phyloP scores from a whole-genome alignment of 345 rosid genomes.

The Salix purpurea region DNA sequence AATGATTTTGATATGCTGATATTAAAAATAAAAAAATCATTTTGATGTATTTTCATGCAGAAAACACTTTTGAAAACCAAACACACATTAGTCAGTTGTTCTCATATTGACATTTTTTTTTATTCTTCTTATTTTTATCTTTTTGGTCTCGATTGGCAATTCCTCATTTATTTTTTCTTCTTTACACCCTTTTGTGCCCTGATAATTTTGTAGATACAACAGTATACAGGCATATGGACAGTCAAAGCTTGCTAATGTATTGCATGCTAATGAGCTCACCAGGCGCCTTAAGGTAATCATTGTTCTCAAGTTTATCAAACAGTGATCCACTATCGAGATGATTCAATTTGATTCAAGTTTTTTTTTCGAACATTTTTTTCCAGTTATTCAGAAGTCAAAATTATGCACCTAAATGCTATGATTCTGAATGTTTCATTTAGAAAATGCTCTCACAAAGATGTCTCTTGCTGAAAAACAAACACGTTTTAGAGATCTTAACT shows the following conservation, averaged over 20 bases:
- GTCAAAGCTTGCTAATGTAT: constrained; percentile 67
- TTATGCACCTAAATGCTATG: background rate
- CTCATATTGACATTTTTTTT: background rate
- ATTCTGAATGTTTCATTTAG: background rate
- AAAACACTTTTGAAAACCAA: too few species aligned
- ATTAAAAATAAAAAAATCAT: too few species aligned
- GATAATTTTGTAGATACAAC: constrained; percentile 36
- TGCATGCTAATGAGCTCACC: constrained; percentile 82
- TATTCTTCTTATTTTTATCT: too few species aligned
- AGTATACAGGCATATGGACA: constrained; percentile 47
- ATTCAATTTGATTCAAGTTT: background rate
- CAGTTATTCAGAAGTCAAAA: background rate
- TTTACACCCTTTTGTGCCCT: background rate
- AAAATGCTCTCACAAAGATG: background rate
- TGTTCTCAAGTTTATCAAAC: background rate
- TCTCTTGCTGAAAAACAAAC: background rate
- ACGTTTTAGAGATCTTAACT: background rate
- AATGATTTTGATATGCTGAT: too few species aligned
- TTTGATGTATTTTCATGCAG: too few species aligned
- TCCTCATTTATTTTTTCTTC: background rate
- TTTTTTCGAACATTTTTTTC: background rate
- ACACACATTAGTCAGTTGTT: background rate
- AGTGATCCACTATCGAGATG: background rate
- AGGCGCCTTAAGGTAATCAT: constrained; percentile 57
- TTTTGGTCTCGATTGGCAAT: too few species aligned